Evolutionary conservation across 495 filamentous ascomycete species (phyloP), one percentile per base, ranked within the genome.

Genomic region (Baudoinia panamericana): DNA sequence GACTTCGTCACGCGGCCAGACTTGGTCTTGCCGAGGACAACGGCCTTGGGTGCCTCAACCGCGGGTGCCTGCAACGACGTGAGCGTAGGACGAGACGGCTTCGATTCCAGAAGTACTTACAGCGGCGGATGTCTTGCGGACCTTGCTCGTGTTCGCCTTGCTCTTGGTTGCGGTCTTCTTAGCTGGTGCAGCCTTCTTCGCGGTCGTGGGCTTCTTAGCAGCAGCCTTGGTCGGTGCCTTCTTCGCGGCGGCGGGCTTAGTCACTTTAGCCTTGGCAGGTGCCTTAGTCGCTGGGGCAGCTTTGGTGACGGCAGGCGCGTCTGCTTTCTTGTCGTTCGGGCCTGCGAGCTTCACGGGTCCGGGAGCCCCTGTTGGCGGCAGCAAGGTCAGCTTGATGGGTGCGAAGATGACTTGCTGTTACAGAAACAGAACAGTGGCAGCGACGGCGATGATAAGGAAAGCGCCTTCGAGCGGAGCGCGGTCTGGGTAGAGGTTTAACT

Each of bases 291-390:
- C 18, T n/a, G n/a, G n/a, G n/a, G n/a, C n/a, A n/a, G n/a, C n/a
- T n/a, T n/a, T n/a, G n/a, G n/a, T n/a, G n/a, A n/a, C n/a, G n/a
- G n/a, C n/a, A n/a, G n/a, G n/a, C n/a, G 23, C 4, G 18, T 19
- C 36, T 20, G 49, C 20, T 37, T 55, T 59, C 30, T 53, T 38
- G 20, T 67, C n/a, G n/a, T n/a, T 66, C 70, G 93, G 92, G 76
- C 92, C 93, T 21, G 80, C 82, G 30, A 99, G 80, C 78, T 99
- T 99, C 65, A 93, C 84, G 48, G 84, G 82, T 29, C 90, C 90
- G 32, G 90, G 96, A 39, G 83, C 70, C 51, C 87, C 86, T 92
- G 24, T 44, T 38, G 36, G 20, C 39, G 41, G 22, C 28, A 22
- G 17, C 57, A 51, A 58, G 34, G 61, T 78, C 51, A 75, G 65